Base-by-base conservation (phyloP, 164 flowering plant species). In the Cinnamomum chago region DNA sequence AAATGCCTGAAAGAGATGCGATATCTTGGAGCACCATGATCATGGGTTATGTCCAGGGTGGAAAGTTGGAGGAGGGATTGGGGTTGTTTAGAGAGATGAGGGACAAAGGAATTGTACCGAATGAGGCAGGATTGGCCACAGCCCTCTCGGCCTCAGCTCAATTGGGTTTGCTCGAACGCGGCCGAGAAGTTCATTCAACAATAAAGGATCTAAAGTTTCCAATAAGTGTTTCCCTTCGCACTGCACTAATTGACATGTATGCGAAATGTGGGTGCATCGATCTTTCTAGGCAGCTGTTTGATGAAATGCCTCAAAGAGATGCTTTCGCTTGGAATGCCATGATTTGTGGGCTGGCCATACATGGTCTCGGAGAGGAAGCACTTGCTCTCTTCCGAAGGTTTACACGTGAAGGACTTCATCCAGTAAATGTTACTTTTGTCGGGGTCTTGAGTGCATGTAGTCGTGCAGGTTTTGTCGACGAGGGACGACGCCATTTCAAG, bases 221-320 rank as follows among this genome's bases (percentile, higher is more conserved):
- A 11, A 62, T 80, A 71, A 83, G 78, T 35, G 71, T 80, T 40
- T 47, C 81, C 3, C 79, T 85, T 7, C 81, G 83, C 14, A 80
- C 88, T 1, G 88, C 87, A 5, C 83, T 85, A 81, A 91, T 94
- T 23, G 92, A 94, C 75, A 77, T 94, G 77, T 92, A 92, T 70
- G 88, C 95, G 1, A 94, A 94, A 74, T 92, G 97, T 73, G 98
- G 98, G 9, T 84, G 83, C 71, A 76, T 94, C 58, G 85, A 85
- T 20, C 68, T 64, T 70, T 73, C 90, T 35, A 82, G 70, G 62
- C 12, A 70, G 23, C 67, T 87, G 77, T 87, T 87, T 65, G 24
- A 78, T 9, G 77, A 65, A 13, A 78, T 87, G 84, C 79, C 83
- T 10, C 58, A 20, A 9, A 78, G 70, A 73, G 85, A 85, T 76